Base-by-base conservation (phyloP, 2,329 filamentous ascomycete species). In the Mycogone perniciosa region DNA sequence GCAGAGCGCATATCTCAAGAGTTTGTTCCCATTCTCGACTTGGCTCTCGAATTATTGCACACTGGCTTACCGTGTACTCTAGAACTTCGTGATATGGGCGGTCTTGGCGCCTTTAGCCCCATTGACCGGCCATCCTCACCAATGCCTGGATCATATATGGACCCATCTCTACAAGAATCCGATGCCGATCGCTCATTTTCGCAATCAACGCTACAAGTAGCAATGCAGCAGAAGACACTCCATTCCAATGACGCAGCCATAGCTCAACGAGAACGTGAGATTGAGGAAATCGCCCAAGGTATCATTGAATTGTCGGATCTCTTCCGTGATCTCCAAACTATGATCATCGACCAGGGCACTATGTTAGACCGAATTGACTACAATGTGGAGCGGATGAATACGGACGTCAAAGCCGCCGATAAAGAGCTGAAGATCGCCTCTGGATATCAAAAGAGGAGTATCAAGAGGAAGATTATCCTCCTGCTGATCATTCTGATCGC, bases 301-400 rank as follows among this genome's bases (percentile, higher is more conserved):
- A 97, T 99, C 68, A 97, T 99, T 62, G 92, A 97, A 65, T 76
- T 99, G 6, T 89, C 92, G 4, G 93, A 96, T 66, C 89, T 99
- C 46, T 99, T 99, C 74, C 89, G 95, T 55, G 93, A 99, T 62
- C 75, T 99, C 31, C 93, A 99, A 69, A 85, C 79, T 44, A 97
- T 99, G 91, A 89, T 95, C 60, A 91, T 95, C 58, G 88, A 93
- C 64, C 88, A 93, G 67, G 89, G 89, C 48, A 93, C 89, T 10
- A 88, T 95, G 80, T 77, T 96, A 26, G 91, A 95, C 68, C 85
- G 93, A 62, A 95, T 95, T 61, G 95, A 99, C 69, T 99, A 96
- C 72, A 99, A 99, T 62, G 90, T 99, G 48, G 93, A 99, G 71
- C 81, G 86, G 54, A 96, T 97, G 88, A 82, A 84, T n/a, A 85